Conservation (phyloP, 2,329 filamentous ascomycete genomes). For the Triangularia verruculosa region DNA sequence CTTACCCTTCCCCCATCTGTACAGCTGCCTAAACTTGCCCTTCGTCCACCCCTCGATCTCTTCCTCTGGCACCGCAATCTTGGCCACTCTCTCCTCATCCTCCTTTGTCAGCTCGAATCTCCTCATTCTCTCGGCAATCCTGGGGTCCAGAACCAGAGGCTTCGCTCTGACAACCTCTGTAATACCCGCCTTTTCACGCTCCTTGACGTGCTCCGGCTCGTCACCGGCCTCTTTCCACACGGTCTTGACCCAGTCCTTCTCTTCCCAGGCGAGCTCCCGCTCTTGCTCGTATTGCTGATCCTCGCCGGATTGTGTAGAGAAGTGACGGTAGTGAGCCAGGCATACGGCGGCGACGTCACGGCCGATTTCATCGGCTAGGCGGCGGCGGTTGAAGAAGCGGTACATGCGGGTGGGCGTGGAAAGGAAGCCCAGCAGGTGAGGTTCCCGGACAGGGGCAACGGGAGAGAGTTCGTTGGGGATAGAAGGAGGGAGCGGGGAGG, state of each 20-base stretch:
- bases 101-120: conserved; percentile 68
- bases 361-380: conserved; percentile 83
- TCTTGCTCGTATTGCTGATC: conserved; percentile 56
- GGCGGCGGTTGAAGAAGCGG: conserved; percentile 81
- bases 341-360: conserved; percentile 84
- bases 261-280: conserved; percentile 52
- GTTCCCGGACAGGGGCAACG: conserved; percentile 70
- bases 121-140: conserved; percentile 77
- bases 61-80: conserved; percentile 62
- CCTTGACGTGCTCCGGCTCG: conserved; percentile 34
- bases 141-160: conserved; percentile 69
- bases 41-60: conserved; percentile 70
- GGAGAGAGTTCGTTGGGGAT: conserved; percentile 72
- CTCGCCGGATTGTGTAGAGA: conserved; percentile 40
- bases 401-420: conserved; percentile 84
- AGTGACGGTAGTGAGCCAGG: conserved; percentile 57
- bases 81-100: conserved; percentile 64
- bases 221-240: conserved; percentile 37
- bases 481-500: conserved; percentile 59
- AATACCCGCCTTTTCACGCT: conserved; percentile 33
- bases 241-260: conserved; percentile 39
- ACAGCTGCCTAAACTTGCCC: conserved; percentile 53
- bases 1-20: conserved; percentile 47
- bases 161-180: conserved; percentile 74
- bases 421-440: conserved; percentile 87